These are phyloP conservation scores for Secale cereale DNA, from an alignment of 176 grass and related monocot genomes.

Conservation along the genomic window DNA sequence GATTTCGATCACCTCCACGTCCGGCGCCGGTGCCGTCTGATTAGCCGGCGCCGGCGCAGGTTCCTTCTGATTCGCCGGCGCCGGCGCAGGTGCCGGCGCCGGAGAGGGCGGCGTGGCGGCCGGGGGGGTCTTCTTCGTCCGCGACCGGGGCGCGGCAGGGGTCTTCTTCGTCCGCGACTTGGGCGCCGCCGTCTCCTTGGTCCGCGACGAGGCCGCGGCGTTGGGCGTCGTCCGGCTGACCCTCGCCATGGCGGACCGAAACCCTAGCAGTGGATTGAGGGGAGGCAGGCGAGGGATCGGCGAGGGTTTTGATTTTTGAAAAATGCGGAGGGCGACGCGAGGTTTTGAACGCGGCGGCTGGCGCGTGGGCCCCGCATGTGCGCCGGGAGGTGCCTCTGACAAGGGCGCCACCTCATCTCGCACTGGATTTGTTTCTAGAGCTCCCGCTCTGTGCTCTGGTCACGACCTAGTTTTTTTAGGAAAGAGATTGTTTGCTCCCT, in stretches of 20 bases:
- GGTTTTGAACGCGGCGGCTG: neutral
- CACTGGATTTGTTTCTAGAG: neutral
- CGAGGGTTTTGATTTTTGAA: conserved; percentile 14
- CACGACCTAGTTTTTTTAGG: neutral
- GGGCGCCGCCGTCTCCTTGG: neutral
- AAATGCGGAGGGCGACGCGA: neutral
- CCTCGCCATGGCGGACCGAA: neutral
- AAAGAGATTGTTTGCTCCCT: neutral
- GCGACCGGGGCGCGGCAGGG: neutral
- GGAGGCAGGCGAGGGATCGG: neutral
- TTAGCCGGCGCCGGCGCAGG: neutral
- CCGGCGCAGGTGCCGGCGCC: neutral
- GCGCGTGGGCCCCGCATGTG: neutral
- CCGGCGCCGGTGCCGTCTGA: neutral
- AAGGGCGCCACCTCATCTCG: neutral
- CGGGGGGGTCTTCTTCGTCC: neutral
- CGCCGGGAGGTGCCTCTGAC: neutral
- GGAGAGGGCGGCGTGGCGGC: neutral
- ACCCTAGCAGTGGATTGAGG: conserved; percentile 11
- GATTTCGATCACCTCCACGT: conserved; percentile 37
- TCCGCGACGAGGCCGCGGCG: neutral
- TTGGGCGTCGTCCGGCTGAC: conserved; percentile 8
- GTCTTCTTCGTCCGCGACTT: neutral
- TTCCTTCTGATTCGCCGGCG: neutral
- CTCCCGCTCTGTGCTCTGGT: neutral